These are phyloP conservation scores for Plectranthus barbatus DNA, from an alignment of 257 asterid species.

Conservation along the genomic window DNA sequence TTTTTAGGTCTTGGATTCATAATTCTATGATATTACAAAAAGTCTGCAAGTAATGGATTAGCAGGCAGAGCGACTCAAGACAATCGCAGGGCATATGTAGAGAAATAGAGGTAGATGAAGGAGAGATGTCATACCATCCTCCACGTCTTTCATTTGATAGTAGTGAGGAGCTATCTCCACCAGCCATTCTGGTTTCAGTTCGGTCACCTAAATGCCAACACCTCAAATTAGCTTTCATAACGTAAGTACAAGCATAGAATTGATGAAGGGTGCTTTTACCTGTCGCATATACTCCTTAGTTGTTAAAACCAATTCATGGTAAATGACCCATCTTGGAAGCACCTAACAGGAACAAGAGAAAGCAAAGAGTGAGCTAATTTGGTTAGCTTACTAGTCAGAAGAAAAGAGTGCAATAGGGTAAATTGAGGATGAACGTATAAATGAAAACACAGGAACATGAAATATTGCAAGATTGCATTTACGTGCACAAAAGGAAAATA, in stretches of 20 bases:
- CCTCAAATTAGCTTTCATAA: conserved; percentile 10
- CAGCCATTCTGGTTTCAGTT: conserved; percentile 89
- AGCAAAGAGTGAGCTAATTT: not conserved
- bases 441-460: not conserved
- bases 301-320: conserved; percentile 86
- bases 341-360: conserved; percentile 23
- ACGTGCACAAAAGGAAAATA: not conserved
- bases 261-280: conserved; percentile 18
- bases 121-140: conserved; percentile 48
- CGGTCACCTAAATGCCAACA: conserved; percentile 49
- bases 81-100: not conserved
- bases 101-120: not conserved
- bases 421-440: not conserved
- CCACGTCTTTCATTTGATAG: conserved; percentile 78
- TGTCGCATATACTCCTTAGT: conserved; percentile 96
- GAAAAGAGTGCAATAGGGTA: not conserved
- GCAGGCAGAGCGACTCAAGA: too few relatives aligned
- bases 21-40: too few relatives aligned
- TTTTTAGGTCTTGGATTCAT: too few relatives aligned
- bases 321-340: conserved; percentile 88
- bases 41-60: too few relatives aligned
- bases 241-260: not conserved
- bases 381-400: not conserved
- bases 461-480: not conserved
- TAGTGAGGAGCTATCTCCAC: conserved; percentile 91